Base-by-base conservation (phyloP, 2,329 filamentous ascomycete species). In the Biscogniauxia mediterranea region DNA sequence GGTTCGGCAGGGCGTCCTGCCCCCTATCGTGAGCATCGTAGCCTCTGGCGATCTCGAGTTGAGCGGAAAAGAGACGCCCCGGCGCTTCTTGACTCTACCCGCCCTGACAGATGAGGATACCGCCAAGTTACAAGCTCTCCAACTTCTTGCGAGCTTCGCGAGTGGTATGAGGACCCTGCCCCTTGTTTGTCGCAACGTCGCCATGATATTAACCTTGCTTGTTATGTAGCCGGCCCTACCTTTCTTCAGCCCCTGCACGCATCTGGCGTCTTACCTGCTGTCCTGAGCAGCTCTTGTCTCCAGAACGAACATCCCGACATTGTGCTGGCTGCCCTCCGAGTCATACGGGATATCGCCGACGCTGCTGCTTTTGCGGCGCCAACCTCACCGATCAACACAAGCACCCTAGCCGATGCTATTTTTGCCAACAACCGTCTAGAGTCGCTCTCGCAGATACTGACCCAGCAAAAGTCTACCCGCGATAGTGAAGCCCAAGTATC, bases 61-160 rank as follows among this genome's bases (percentile, higher is more conserved):
- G 51, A 77, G 75, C 61, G 77, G 77, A 55, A 80, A 80, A 64
- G 79, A 79, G 63, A 63, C 71, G 52, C 71, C 70, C 21, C 69
- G 71, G 25, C 67, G 72, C 52, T 66, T 68, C 55, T 64, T 73
- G 25, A 72, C 77, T 13, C 76, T 75, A 9, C 71, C 71, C 38
- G 66, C 73, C 3, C 73, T 87, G 66, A 82, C 81, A 2, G 84
- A 88, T 11, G 86, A 91, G 61, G 89, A 93, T 59, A 82, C 85
- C 52, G 82, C 89, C 54, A 85, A 87, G 66, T 79, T 95, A 60
- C 91, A 96, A 74, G 89, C 90, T n/a, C 84, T 93, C 49, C 87
- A 96, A 65, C 84, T 97, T n/a, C 79, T 96, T 42, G 89, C 89
- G 54, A 95, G 91, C 74, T 85, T 98, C 71, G 91, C 92, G 60